Evolutionary conservation across 805 yeast species (phyloP).

Genomic region (Ogataea nonfermentans): DNA sequence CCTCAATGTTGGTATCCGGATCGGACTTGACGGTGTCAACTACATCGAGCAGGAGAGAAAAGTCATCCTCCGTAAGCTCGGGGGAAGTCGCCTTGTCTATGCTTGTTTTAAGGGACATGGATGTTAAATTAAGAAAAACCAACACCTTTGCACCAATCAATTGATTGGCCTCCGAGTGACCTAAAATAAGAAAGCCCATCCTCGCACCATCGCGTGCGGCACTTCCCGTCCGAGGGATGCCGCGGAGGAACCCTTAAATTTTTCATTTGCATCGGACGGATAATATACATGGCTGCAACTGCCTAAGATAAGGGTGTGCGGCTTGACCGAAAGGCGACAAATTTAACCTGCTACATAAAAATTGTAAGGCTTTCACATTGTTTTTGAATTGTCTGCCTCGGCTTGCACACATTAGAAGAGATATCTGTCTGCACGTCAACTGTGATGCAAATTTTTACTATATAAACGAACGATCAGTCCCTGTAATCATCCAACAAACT

Average conservation of each 20-base stretch:
- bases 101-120: conserved; percentile 20
- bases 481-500: background rate
- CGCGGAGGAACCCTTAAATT: conserved; percentile 1
- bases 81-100: conserved; percentile 60
- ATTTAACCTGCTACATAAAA: background rate
- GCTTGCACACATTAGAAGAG: background rate
- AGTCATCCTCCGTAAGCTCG: conserved; percentile 62
- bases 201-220: too few species aligned
- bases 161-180: too few species aligned
- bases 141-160: conserved; percentile 3
- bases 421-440: conserved; percentile 1
- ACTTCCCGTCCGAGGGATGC: conserved; percentile 6
- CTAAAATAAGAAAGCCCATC: too few species aligned
- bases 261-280: too few species aligned
- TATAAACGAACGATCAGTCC: conserved; percentile 1
- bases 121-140: background rate
- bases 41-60: conserved; percentile 60
- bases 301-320: conserved; percentile 1
- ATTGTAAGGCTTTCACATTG: conserved; percentile 4
- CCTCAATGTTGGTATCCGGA: conserved; percentile 54
- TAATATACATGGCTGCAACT: too few species aligned
- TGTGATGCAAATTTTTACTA: conserved; percentile 1
- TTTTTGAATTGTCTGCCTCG: background rate
- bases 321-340: background rate
- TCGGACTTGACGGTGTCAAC: conserved; percentile 64